Percentiles rank a stretch among this genome's conserved stretches.
Evolutionary conservation across 306 rosid species (phyloP).

Genomic region (Biancaea sappan): DNA sequence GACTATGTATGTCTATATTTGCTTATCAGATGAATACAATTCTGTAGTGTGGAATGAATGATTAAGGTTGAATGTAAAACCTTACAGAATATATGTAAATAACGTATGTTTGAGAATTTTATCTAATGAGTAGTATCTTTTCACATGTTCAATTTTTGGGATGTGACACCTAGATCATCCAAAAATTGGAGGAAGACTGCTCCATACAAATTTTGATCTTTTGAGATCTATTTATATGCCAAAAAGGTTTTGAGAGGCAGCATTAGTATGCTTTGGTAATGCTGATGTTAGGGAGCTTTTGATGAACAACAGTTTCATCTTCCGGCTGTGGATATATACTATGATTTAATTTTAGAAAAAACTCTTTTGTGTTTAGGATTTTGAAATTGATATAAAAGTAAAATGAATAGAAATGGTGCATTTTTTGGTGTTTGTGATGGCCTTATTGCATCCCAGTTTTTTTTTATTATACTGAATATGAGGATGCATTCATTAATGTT

Average conservation of each 20-base stretch:
- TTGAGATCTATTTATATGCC: neutral
- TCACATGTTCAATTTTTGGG: no score
- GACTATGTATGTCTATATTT: no score
- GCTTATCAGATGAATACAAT: no score
- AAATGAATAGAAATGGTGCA: neutral
- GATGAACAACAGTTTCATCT: no score
- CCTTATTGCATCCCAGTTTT: no score
- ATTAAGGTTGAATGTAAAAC: no score
- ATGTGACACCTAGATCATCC: slow-evolving; percentile 25
- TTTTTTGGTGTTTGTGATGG: neutral
- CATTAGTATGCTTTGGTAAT: neutral
- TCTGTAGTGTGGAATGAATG: no score
- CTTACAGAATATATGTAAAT: no score
- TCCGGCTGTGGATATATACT: neutral
- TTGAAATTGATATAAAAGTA: no score
- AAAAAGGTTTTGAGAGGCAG: neutral
- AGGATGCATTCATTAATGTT: neutral
- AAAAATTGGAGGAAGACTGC: slow-evolving; percentile 22
- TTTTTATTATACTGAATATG: neutral
- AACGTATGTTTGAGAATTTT: no score
- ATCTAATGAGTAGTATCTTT: no score
- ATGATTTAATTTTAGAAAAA: no score
- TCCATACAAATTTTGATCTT: slow-evolving; percentile 44
- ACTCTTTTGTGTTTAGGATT: neutral
- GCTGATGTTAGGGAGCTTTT: neutral